Evolutionary conservation across 257 asterid species (phyloP), one percentile per base, ranked within the genome.

Genomic region (Anisodus acutangulus): DNA sequence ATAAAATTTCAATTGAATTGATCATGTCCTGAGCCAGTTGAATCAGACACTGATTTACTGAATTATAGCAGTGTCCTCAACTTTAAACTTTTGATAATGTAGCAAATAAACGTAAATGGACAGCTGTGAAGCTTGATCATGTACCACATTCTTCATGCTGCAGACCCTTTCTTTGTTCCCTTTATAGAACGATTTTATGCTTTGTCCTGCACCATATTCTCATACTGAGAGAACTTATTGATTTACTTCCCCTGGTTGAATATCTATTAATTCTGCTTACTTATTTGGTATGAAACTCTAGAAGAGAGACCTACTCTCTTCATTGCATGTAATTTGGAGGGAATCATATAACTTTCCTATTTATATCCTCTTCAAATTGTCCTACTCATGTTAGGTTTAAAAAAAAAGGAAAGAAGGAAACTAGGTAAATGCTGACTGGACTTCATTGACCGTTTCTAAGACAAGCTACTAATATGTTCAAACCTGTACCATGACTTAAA

Each of bases 401-500:
- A 7, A 47, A 47, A 45, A 19, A 47, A 3, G n/a, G 37, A n/a
- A 72, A 19, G 19, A 15, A 17, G 47, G 74, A 9, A 71, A n/a
- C 35, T n/a, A 43, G 2, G 80, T 39, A 26, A 47, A 6, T 72
- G 37, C 80, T 47, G n/a, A 19, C 1, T 47, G 60, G 80, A 74
- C 60, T 47, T 47, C 60, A 47, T 74, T 22, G 60, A 1, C 19
- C 49, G 43, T 19, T 74, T 49, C 43, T 74, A 22, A 45, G 60
- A 74, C 80, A 74, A 74, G 12, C 80, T 74, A 47, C 80, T 47
- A 47, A 10, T 10, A 72, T 19, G 41, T 47, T 47, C 57, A 72
- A 47, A 72, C n/a, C 17, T 68, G 53, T 39, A 68, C 78, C 26
- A 68, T 37, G 78, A 70, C 57, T 70, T 43, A 41, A 22, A 43